Percentiles rank a stretch among this genome's conserved stretches.
These are phyloP conservation scores for Dactylis glomerata DNA, from an alignment of 176 grass and related monocot genomes.

Conservation along the genomic window DNA sequence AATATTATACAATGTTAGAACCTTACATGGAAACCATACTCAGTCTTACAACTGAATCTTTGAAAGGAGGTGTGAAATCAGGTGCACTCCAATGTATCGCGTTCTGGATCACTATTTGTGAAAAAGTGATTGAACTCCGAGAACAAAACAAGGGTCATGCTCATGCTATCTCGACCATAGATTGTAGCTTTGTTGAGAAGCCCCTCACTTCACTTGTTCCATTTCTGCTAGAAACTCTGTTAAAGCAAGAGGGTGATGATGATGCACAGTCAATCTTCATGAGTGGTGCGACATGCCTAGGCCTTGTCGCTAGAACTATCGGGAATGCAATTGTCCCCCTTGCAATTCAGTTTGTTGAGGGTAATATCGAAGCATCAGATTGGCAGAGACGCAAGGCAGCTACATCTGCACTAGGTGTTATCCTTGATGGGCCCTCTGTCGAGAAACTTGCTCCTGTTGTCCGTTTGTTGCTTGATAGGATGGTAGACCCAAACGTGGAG, in stretches of 20 bases:
- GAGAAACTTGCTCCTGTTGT: too few relatives aligned
- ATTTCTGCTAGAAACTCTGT: conserved; percentile 59
- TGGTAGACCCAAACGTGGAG: too few relatives aligned
- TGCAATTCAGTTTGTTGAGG: too few relatives aligned
- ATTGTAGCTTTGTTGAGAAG: conserved; percentile 65
- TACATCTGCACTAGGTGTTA: too few relatives aligned
- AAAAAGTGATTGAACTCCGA: conserved; percentile 75
- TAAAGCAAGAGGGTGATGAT: conserved; percentile 49
- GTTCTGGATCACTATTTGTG: conserved; percentile 84
- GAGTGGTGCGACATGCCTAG: too few relatives aligned
- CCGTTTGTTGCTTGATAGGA: too few relatives aligned
- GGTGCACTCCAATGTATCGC: conserved; percentile 75
- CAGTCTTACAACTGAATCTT: conserved; percentile 58
- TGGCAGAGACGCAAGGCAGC: too few relatives aligned
- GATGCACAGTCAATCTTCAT: too few relatives aligned
- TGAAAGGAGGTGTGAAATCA: conserved; percentile 62
- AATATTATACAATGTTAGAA: conserved; percentile 63
- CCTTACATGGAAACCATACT: conserved; percentile 69
- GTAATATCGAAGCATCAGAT: too few relatives aligned
- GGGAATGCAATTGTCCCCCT: too few relatives aligned
- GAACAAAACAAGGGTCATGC: conserved; percentile 55
- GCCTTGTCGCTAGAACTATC: too few relatives aligned
- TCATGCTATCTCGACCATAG: conserved; percentile 47
- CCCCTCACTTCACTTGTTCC: conserved; percentile 76
- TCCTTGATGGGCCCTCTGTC: too few relatives aligned